A percentile compares a stretch with the other conserved stretches of the same genome.
Conservation (phyloP, 768 basidiomycete genomes). For the Phaffia tasmanica region DNA sequence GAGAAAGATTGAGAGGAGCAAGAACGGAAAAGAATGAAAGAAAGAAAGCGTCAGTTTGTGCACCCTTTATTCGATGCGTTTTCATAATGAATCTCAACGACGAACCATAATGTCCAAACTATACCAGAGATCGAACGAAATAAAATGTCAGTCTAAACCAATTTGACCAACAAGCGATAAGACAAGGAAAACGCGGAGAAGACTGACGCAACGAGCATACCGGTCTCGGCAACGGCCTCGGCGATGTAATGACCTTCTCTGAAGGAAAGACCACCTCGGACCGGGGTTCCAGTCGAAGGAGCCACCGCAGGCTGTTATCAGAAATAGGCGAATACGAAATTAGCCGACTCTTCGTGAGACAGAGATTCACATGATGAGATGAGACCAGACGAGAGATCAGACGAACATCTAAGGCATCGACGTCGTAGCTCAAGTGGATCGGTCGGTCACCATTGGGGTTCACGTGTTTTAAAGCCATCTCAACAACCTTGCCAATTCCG, state of each 20-base stretch:
- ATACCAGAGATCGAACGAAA: not conserved
- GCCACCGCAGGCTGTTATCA: conserved; percentile 66
- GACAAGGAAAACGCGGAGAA: not conserved
- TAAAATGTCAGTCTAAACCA: not conserved
- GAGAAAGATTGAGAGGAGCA: conserved; percentile 16
- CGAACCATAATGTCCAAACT: conserved; percentile 77
- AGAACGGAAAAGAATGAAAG: not conserved
- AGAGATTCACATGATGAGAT: not conserved
- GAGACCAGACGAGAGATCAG: not conserved
- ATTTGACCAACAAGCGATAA: not conserved
- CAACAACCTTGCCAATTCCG: conserved; percentile 86
- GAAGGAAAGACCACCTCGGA: conserved; percentile 90
- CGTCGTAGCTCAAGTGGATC: conserved; percentile 93
- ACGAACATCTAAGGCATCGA: conserved; percentile 54
- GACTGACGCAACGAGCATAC: conserved; percentile 59
- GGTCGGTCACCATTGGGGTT: conserved; percentile 73
- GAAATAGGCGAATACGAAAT: not conserved
- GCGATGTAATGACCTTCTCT: conserved; percentile 98
- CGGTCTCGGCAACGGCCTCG: conserved; percentile 84
- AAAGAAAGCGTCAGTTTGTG: not conserved
- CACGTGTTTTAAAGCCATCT: conserved; percentile 91
- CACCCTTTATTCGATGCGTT: too few species aligned
- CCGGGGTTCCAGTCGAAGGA: conserved; percentile 51
- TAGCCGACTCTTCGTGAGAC: not conserved
- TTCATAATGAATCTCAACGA: too few species aligned